Percentiles rank a stretch among this genome's conserved stretches.
These are phyloP conservation scores for Miscanthus sacchariflorus DNA, from an alignment of 202 grass and related monocot species.

Conservation along the genomic window DNA sequence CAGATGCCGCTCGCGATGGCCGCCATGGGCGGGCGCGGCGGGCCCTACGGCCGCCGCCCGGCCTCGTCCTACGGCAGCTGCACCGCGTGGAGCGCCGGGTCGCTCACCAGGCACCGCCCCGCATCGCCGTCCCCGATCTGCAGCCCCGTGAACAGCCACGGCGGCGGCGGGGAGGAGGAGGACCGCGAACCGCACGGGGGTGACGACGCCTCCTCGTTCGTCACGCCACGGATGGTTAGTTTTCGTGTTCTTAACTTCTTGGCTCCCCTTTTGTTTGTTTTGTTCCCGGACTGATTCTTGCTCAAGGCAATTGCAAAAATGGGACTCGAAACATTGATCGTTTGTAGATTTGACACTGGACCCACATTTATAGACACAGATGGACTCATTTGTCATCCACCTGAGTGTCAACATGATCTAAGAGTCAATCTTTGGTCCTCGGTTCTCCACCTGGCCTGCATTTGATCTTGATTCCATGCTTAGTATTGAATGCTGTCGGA, in stretches of 20 bases:
- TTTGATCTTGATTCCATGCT: conserved; percentile 10
- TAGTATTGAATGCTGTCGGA: conserved; percentile 23
- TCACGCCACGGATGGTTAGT: conserved; percentile 57
- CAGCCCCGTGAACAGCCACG: conserved; percentile 64
- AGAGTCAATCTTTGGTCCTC: neutral
- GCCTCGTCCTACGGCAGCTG: conserved; percentile 64
- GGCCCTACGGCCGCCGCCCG: conserved; percentile 48
- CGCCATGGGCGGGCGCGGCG: conserved; percentile 57
- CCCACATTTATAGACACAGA: too few species aligned
- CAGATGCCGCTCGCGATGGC: conserved; percentile 74
- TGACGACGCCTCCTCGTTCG: conserved; percentile 49
- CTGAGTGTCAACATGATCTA: too few species aligned
- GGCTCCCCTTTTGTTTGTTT: neutral
- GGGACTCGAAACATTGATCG: too few species aligned
- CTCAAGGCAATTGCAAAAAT: too few species aligned
- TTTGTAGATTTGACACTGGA: too few species aligned
- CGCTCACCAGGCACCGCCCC: conserved; percentile 65
- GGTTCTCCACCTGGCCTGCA: conserved; percentile 28
- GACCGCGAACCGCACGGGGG: conserved; percentile 32
- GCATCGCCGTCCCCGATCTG: conserved; percentile 77
- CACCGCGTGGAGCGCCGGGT: conserved; percentile 63
- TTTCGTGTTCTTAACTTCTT: conserved; percentile 35
- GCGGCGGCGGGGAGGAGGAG: neutral
- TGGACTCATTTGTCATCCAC: too few species aligned
- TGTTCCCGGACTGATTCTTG: conserved; percentile 23